Evolutionary conservation across 23 red algal genomes (phyloP).

Genomic region (Gracilaria caudata): DNA sequence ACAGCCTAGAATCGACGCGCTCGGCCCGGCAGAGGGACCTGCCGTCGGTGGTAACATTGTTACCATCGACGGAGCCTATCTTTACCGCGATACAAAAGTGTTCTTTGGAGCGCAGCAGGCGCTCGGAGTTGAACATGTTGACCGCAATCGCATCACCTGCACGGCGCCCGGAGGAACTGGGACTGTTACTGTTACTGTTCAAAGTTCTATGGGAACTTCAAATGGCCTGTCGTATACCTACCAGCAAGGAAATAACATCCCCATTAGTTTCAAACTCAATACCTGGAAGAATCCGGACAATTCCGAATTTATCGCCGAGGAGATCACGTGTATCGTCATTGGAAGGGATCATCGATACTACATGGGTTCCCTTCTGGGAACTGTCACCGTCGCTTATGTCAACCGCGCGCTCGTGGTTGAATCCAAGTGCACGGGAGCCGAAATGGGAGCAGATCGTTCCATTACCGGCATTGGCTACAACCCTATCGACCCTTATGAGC

Average conservation of each 20-base stretch:
- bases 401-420: conserved; percentile 23
- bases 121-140: conserved; percentile 22
- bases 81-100: conserved; percentile 39
- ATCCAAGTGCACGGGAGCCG: conserved; percentile 47
- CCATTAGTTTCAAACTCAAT: conserved; percentile 50
- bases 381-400: conserved; percentile 42
- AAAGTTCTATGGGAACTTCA: conserved; percentile 38
- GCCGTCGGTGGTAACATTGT: conserved; percentile 49
- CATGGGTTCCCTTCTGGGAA: conserved; percentile 52
- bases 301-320: conserved; percentile 28
- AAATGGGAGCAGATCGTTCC: conserved; percentile 51
- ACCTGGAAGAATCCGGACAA: conserved; percentile 53
- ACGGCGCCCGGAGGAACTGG: conserved; percentile 55
- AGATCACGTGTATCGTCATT: conserved; percentile 45
- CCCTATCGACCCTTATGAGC: conserved; percentile 35
- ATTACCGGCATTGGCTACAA: conserved; percentile 62
- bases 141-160: conserved; percentile 42
- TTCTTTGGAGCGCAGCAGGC: conserved; percentile 42
- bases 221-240: conserved; percentile 39
- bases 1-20: conserved; percentile 36
- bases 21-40: conserved; percentile 27
- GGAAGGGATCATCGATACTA: conserved; percentile 69
- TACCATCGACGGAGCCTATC: conserved; percentile 42
- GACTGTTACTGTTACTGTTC: conserved; percentile 35
- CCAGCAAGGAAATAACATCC: conserved; percentile 27